Evolutionary conservation across 2,329 filamentous ascomycete species (phyloP), one percentile per base, ranked within the genome.

Genomic region (Aspergillus sp.): DNA sequence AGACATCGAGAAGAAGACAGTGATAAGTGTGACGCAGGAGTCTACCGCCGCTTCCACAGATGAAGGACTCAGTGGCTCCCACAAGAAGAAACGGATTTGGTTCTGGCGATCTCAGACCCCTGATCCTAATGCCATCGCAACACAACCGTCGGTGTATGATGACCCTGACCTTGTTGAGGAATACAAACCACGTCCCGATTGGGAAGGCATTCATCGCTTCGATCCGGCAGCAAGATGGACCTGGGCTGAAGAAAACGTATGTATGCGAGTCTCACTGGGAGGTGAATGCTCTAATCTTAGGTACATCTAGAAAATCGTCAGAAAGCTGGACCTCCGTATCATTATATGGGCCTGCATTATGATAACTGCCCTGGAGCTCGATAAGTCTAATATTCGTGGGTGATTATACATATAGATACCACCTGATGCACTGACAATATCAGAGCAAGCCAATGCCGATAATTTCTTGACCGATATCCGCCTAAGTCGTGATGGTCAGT

Each of bases 361-460:
- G 82, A 87, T 87, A 70, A 84, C 86, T 55, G 84, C 82, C 0
- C 72, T 87, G 8, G 83, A 87, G 68, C 75, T 87, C 3, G 85
- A 87, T 69, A 78, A 85, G 36, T 83, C 84, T 28, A 88, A 88
- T 65, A 54, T 64, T 25, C 63, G 63, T 65, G 55, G 6, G 60
- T 87, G 0, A 13, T 15, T 36, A 73, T 86, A 48, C 12, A 32
- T 41, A 50, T 3, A 8, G 82, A 86, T 67, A 71, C 86, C 15
- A 82, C 85, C 69, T 17, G 6, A 48, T 58, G 25, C 51, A 55
- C 58, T 67, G 38, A 62, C 60, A 38, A 32, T 48, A 39, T 28
- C 23, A 62, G 59, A 53, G 58, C 84, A 84, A 66, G 85, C 85
- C 3, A 73, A 85, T 43, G 83, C 83, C 3, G 85, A 88, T 67